Percentiles rank a stretch among this genome's conserved stretches.
phyloP scores from a whole-genome alignment of 2,329 filamentous ascomycete genomes.

The Fusarium sp. region DNA sequence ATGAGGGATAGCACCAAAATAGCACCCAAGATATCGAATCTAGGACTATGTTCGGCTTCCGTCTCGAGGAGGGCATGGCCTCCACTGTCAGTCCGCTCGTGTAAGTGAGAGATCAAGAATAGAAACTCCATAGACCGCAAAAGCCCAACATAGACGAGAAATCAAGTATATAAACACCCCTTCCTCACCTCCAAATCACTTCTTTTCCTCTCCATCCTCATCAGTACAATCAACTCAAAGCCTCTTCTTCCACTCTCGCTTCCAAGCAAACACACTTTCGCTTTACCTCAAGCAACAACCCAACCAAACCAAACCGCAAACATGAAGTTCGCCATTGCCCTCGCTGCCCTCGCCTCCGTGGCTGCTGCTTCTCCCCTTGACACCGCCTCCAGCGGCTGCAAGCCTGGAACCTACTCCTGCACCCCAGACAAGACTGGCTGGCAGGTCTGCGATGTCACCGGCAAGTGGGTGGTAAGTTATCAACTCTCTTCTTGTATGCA shows the following conservation, averaged over 20 bases:
- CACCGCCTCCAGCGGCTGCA: slow-evolving; percentile 42
- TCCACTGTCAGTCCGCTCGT: slow-evolving; percentile 32
- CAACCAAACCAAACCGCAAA: slow-evolving; percentile 30
- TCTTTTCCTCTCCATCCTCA: slow-evolving; percentile 28
- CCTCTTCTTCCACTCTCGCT: slow-evolving; percentile 19
- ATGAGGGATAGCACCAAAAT: background rate
- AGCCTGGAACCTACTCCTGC: slow-evolving; percentile 55
- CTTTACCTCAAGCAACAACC: slow-evolving; percentile 7
- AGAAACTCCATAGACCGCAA: slow-evolving; percentile 1
- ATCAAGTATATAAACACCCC: slow-evolving; percentile 31
- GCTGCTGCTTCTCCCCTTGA: slow-evolving; percentile 38
- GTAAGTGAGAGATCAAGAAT: slow-evolving; percentile 30
- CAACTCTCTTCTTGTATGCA: too few relatives aligned
- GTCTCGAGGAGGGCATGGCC: background rate
- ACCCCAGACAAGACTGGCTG: slow-evolving; percentile 47
- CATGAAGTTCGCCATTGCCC: slow-evolving; percentile 51
- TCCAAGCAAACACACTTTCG: slow-evolving; percentile 22
- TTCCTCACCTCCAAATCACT: background rate
- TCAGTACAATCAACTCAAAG: slow-evolving; percentile 25
- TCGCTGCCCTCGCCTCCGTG: slow-evolving; percentile 43
- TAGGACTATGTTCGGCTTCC: slow-evolving; percentile 1
- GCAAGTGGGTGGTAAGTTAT: slow-evolving; percentile 53
- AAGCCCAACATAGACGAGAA: accelerated
- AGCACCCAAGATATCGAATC: background rate
- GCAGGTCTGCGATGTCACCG: slow-evolving; percentile 52